Percentiles rank a stretch among this genome's conserved stretches.
phyloP scores from a whole-genome alignment of 495 filamentous ascomycete genomes.

The Parathielavia hyrcaniae region DNA sequence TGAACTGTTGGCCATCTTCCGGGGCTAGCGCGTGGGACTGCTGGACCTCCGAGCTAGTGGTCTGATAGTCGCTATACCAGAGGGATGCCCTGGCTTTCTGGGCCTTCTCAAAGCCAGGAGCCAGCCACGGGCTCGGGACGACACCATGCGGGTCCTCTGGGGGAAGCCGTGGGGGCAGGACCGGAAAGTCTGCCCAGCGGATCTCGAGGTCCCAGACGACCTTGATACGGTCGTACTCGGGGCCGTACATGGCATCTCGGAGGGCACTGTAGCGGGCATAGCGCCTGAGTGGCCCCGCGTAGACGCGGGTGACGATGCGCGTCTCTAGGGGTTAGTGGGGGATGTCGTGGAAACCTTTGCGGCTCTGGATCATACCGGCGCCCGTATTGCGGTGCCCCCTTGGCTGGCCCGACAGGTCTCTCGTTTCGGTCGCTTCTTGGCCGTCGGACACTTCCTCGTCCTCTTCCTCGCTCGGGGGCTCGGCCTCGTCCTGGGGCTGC shows the following conservation, averaged over 20 bases:
- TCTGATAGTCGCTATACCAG: slow-evolving; percentile 32
- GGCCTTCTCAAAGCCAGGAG: slow-evolving; percentile 26
- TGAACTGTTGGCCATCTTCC: slow-evolving; percentile 23
- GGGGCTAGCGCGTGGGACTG: slow-evolving; percentile 21
- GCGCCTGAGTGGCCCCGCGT: slow-evolving; percentile 40
- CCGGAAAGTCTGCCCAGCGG: slow-evolving; percentile 35
- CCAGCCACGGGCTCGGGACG: slow-evolving; percentile 39
- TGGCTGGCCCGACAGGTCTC: slow-evolving; percentile 16
- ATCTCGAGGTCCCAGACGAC: slow-evolving; percentile 38
- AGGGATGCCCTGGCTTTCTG: slow-evolving; percentile 25
- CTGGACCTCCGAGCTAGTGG: slow-evolving; percentile 20
- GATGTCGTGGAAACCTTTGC: slow-evolving; percentile 34
- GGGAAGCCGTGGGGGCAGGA: slow-evolving; percentile 35
- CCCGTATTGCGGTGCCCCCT: slow-evolving; percentile 20
- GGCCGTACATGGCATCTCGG: slow-evolving; percentile 42
- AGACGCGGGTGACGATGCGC: slow-evolving; percentile 42
- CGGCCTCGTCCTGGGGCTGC: slow-evolving; percentile 6
- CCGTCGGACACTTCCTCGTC: slow-evolving; percentile 21
- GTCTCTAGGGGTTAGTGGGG: slow-evolving; percentile 42
- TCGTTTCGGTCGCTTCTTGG: slow-evolving; percentile 21
- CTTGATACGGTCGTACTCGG: slow-evolving; percentile 33
- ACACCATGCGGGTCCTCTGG: slow-evolving; percentile 26
- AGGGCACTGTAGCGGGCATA: slow-evolving; percentile 41
- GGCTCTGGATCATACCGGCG: slow-evolving; percentile 26
- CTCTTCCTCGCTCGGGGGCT: slow-evolving; percentile 21